Percentiles rank a stretch among this genome's conserved stretches.
Evolutionary conservation across 108 stramenopile species (phyloP).

Genomic region (Stephanodiscus triporus): DNA sequence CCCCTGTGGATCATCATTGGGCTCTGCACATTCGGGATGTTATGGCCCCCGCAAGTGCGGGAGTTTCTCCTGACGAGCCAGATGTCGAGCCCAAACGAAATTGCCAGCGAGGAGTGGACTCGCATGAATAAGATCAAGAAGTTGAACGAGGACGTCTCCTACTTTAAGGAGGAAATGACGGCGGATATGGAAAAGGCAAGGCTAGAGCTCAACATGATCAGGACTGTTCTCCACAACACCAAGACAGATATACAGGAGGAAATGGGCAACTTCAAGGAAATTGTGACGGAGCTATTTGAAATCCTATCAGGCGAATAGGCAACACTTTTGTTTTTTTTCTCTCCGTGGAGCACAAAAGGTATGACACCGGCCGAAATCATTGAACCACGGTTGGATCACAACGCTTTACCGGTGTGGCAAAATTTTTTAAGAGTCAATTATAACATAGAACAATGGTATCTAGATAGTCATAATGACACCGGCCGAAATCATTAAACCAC

Average conservation of each 20-base stretch:
- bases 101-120: conserved; percentile 15
- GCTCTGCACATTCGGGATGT: conserved; percentile 55
- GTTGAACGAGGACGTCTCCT: conserved; percentile 31
- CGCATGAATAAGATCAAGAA: conserved; percentile 12
- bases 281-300: conserved; percentile 72
- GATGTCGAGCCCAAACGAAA: conserved; percentile 5
- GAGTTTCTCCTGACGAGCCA: conserved; percentile 47
- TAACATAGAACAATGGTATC: no score
- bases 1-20: conserved; percentile 78
- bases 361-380: neutral
- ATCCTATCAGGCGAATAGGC: conserved; percentile 34
- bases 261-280: conserved; percentile 67
- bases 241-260: conserved; percentile 64
- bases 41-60: conserved; percentile 83
- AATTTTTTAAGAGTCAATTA: no score
- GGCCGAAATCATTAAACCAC: neutral
- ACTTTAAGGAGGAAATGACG: conserved; percentile 28
- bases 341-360: neutral
- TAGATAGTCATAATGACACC: no score
- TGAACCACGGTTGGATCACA: no score
- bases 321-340: neutral
- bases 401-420: no score
- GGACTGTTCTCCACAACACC: conserved; percentile 51
- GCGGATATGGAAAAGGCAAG: conserved; percentile 35
- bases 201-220: conserved; percentile 26